Base-by-base conservation (phyloP, 169 alveolate genomes). In the Pseudocohnilembus persalinus region DNA sequence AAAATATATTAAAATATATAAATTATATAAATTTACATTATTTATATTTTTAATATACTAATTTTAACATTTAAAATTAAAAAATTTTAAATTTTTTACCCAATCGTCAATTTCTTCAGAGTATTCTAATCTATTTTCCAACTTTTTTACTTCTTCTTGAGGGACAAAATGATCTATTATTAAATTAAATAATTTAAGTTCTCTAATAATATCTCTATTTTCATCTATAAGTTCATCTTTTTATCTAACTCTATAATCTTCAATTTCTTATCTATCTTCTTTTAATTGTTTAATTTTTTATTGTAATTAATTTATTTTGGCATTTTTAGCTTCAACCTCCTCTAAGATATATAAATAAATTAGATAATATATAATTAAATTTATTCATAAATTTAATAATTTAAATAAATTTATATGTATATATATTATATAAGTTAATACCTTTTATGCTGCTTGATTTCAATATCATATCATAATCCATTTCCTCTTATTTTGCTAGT, bases 71-170 rank as follows among this genome's bases (percentile, higher is more conserved):
- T 49, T 49, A 4, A 49, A 11, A 49, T 49, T 49, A 49, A 49
- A 11, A 49, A 11, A 20, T 49, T 49, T 49, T 49, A 49, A 49
- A 49, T 78, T 49, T 20, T 49, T 4, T 49, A 49, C 76, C 95
- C 97, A 93, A 77, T 93, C 97, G 68, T 92, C 93, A 26, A 88
- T 75, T 73, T 91, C 95, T 49, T 93, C 97, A 64, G 90, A 86
- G 88, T 93, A 93, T 73, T 87, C 83, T 26, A 92, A 84, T 34
- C 82, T 77, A 6, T 86, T 84, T 79, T 87, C 93, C 1, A 92
- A 82, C 84, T 90, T 90, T 35, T 91, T 88, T 20, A 80, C 84
- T 76, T 92, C 95, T 16, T 92, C 92, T 64, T 76, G 83, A 11
- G 93, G 93, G n/a, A 92, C 89, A 80, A 92, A 92, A 77, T 92